Evolutionary conservation across 805 yeast species (phyloP).

Genomic region (Cyberlindnera subsufficiens): DNA sequence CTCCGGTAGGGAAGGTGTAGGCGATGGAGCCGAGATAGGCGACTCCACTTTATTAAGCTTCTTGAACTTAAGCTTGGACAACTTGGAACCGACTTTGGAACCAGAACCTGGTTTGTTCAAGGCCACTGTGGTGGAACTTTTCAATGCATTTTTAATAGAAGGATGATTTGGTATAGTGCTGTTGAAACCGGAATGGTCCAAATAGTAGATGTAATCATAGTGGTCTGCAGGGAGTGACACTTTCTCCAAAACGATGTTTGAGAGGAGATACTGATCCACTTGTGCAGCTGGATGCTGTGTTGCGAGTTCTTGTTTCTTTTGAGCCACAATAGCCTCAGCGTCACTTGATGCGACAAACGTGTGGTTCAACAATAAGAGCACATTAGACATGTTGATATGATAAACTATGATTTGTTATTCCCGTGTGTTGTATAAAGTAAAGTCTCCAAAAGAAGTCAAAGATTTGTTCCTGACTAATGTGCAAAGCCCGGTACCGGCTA

Average conservation of each 20-base stretch:
- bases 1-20: constrained; percentile 17
- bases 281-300: constrained; percentile 6
- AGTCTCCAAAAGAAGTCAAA: background rate
- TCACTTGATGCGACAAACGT: constrained; percentile 19
- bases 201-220: constrained; percentile 22
- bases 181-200: constrained; percentile 18
- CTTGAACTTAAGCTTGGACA: constrained; percentile 23
- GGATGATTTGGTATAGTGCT: constrained; percentile 21
- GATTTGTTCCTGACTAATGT: too few species aligned
- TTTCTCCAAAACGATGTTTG: constrained; percentile 21
- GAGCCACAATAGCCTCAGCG: constrained; percentile 15
- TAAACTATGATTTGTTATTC: background rate
- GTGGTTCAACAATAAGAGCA: constrained; percentile 21
- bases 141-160: constrained; percentile 18
- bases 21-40: constrained; percentile 4
- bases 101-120: constrained; percentile 3
- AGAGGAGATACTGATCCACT: constrained; percentile 22
- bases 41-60: constrained; percentile 11
- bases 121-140: constrained; percentile 5
- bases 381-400: constrained; percentile 13
- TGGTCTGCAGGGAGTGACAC: constrained; percentile 13
- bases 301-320: constrained; percentile 15
- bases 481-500: too few species aligned
- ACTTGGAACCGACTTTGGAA: constrained; percentile 19
- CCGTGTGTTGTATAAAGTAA: background rate